Base-by-base conservation (phyloP, 208 protist genomes). In the Giardia muris region DNA sequence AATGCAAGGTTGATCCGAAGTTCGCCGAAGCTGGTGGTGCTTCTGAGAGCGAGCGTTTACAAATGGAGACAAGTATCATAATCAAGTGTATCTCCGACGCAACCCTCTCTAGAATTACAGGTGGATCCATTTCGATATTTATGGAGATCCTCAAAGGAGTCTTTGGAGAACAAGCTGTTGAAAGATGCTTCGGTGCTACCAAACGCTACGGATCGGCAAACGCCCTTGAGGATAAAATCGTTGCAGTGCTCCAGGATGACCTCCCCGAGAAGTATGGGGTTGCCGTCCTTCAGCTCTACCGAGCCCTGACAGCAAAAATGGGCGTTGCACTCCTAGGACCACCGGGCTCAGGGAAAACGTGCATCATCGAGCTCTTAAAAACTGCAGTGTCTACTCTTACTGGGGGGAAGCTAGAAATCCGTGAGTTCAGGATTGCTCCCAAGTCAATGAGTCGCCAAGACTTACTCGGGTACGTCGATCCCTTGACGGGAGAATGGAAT, bases 401-500 rank as follows among this genome's bases (percentile, higher is more conserved):
- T 2, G n/a, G 48, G n/a, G 43, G 43, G 1, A 90, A 47, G 2
- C 46, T 90, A 67, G 87, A 48, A 44, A 90, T 92, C 1, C 67
- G 67, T n/a, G 86, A 89, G 43, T 89, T 48, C 30, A 0, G 1
- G 1, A 97, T 99, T 91, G 97, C 99, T 93, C 98, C 98, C 42
- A 99, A 99, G 95, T 97, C 98, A 42, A 96, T 99, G 42, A 96
- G 95, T 67, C 99, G 99, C 94, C 96, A 96, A 46, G 96, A 98
- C 67, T 95, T 99, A 39, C 99, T 99, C 94, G 98, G 98, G 92
- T 96, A 94, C 1, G 95, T 99, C 30, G 98, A 99, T 93, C 93
- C 96, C 57, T 98, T 98, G 22, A 99, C 98, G 45, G 96, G 97
- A 43, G 98, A 99, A 95, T 99, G 98, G 98, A 98, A 96, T 42